phyloP scores from a whole-genome alignment of 2,329 filamentous ascomycete genomes.

The Colletotrichum aenigma region DNA sequence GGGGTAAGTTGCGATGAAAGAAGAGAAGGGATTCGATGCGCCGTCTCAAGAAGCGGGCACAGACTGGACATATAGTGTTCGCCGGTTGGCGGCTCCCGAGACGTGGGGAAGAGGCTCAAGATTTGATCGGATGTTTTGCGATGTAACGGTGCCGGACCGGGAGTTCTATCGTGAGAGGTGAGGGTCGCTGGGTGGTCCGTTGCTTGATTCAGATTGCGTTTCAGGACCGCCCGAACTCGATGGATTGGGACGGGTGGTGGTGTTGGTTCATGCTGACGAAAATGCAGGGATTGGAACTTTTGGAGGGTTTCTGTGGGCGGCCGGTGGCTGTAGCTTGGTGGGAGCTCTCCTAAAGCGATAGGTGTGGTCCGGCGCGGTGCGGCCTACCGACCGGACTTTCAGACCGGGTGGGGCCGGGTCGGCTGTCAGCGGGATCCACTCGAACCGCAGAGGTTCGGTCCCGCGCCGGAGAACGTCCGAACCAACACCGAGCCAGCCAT shows the following conservation, averaged over 20 bases:
- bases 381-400: background rate
- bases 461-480: background rate
- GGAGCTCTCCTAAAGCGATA: background rate
- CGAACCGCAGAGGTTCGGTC: fast-evolving
- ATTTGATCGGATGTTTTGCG: background rate
- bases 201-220: background rate
- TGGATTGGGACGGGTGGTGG: background rate
- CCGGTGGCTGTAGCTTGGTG: background rate
- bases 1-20: background rate
- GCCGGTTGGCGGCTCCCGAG: background rate
- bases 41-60: background rate
- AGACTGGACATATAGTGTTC: background rate
- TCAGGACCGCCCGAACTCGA: conserved; percentile 2
- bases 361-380: background rate
- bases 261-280: background rate
- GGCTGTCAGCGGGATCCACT: background rate
- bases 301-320: fast-evolving
- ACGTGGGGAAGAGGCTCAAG: background rate
- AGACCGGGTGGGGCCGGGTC: background rate
- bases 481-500: fast-evolving
- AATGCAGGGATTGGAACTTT: background rate
- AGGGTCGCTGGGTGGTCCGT: background rate
- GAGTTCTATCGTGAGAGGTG: background rate
- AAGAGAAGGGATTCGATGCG: background rate
- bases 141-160: background rate